Conservation (phyloP, 2,329 filamentous ascomycete genomes). For the Beauveria scarabaeidicola region DNA sequence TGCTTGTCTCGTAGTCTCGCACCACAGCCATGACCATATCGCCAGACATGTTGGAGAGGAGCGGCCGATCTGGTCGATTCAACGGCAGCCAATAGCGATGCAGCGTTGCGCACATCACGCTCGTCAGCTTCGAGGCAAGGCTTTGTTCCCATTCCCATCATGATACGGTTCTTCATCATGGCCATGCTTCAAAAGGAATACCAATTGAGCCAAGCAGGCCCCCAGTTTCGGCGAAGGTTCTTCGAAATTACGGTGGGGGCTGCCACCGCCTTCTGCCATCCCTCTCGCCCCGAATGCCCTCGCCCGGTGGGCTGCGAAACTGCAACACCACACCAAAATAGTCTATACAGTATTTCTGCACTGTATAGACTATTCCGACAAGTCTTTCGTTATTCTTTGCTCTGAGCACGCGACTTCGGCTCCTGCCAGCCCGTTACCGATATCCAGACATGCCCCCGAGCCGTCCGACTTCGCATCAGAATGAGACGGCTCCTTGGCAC, state of each 20-base stretch:
- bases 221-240: background rate
- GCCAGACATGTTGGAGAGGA: background rate
- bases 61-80: background rate
- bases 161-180: background rate
- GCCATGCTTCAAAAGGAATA: background rate
- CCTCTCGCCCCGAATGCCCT: slow-evolving; percentile 1
- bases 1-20: background rate
- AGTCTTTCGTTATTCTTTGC: slow-evolving; percentile 6
- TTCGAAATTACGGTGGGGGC: slow-evolving; percentile 5
- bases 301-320: background rate
- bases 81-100: background rate
- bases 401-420: slow-evolving; percentile 9
- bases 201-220: background rate
- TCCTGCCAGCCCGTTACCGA: background rate
- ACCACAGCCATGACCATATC: background rate
- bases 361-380: slow-evolving; percentile 3
- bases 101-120: background rate
- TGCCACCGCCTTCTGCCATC: background rate
- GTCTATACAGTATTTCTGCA: slow-evolving; percentile 5
- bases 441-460: slow-evolving; percentile 8
- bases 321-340: slow-evolving; percentile 4
- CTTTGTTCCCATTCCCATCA: background rate
- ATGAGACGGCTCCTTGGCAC: background rate
- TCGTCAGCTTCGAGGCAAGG: background rate
- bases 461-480: slow-evolving; percentile 2